Evolutionary conservation across 768 basidiomycete species (phyloP), one percentile per base, ranked within the genome.

Genomic region (Pholiota conissans): DNA sequence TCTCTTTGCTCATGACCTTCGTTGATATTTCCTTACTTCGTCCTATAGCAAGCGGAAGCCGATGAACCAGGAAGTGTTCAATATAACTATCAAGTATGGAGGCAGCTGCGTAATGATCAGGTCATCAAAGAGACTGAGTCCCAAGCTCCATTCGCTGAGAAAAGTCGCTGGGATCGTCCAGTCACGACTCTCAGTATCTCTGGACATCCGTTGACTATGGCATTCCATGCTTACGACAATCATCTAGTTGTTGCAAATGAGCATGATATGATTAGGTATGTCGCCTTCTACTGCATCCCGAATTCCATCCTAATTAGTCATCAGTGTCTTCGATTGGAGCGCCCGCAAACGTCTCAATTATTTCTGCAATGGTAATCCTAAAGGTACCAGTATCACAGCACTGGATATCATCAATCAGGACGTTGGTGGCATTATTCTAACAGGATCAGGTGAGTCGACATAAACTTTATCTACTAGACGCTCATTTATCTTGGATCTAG

Each of bases 71-170:
- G 97, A 2, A 95, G 93, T 62, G 76, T 90, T 29, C 86, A 90
- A 62, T 98, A 95, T 67, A 98, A 97, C 66, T 90, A 96, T 67
- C 95, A 97, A 66, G 84, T 95, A 0, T 98, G 95, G 95, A 80
- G 95, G 61, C 90, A 95, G 64, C 82, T 89, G 61, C 86, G 95
- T 51, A 97, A 97, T 65, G 95, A 98, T 63, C 79, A 85, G 56
- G 83, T 95, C 49, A 77, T 86, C 18, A 71, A 79, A 29, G 85
- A 90, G 65, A 93, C 91, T 3, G 75, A 81, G 54, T 72, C 80
- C 13, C 89, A 94, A 65, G 84, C 87, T 28, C 77, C 83, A n/a
- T 71, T 81, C 47, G 92, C 95, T 5, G 91, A 84, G 62, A 71
- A 69, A 27, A 80, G 81, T 42, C 75, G 79, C 55, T 94, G 92